phyloP scores from a whole-genome alignment of 768 basidiomycete genomes.

The Imleria badia region DNA sequence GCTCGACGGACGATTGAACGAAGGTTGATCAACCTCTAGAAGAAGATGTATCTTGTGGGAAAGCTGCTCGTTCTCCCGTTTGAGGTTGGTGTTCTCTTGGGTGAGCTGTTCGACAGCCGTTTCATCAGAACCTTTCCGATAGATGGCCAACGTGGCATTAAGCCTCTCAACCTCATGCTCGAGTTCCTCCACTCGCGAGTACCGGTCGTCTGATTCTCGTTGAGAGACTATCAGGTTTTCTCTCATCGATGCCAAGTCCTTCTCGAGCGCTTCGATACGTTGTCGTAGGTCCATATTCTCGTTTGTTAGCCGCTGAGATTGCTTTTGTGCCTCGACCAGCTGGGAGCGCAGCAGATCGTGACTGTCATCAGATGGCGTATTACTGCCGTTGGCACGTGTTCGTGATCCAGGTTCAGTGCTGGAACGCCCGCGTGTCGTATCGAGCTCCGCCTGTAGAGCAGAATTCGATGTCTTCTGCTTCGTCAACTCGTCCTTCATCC shows the following conservation, averaged over 20 bases:
- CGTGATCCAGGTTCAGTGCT: slow-evolving; percentile 50
- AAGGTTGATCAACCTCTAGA: slow-evolving; percentile 80
- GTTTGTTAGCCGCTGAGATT: slow-evolving; percentile 63
- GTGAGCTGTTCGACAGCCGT: slow-evolving; percentile 78
- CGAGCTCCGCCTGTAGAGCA: slow-evolving; percentile 81
- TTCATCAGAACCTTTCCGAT: slow-evolving; percentile 76
- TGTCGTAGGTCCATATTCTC: slow-evolving; percentile 78
- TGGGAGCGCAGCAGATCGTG: slow-evolving; percentile 66
- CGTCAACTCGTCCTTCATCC: slow-evolving; percentile 92
- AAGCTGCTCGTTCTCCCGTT: slow-evolving; percentile 84
- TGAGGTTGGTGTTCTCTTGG: slow-evolving; percentile 74
- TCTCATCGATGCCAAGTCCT: slow-evolving; percentile 68
- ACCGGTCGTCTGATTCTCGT: slow-evolving; percentile 76
- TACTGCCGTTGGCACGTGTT: slow-evolving; percentile 68
- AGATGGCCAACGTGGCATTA: slow-evolving; percentile 67
- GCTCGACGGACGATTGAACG: slow-evolving; percentile 68
- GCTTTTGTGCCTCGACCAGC: slow-evolving; percentile 75
- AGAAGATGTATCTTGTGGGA: slow-evolving; percentile 90
- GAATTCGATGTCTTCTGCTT: slow-evolving; percentile 86
- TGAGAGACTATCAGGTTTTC: slow-evolving; percentile 71
- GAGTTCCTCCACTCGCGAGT: slow-evolving; percentile 74
- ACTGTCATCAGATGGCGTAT: slow-evolving; percentile 76
- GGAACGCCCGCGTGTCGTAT: slow-evolving; percentile 61
- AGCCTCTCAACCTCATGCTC: slow-evolving; percentile 79
- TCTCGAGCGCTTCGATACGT: slow-evolving; percentile 72